A percentile compares a stretch with the other conserved stretches of the same genome.
Evolutionary conservation across 2,329 filamentous ascomycete species (phyloP).

Genomic region (Neofusicoccum sp.): DNA sequence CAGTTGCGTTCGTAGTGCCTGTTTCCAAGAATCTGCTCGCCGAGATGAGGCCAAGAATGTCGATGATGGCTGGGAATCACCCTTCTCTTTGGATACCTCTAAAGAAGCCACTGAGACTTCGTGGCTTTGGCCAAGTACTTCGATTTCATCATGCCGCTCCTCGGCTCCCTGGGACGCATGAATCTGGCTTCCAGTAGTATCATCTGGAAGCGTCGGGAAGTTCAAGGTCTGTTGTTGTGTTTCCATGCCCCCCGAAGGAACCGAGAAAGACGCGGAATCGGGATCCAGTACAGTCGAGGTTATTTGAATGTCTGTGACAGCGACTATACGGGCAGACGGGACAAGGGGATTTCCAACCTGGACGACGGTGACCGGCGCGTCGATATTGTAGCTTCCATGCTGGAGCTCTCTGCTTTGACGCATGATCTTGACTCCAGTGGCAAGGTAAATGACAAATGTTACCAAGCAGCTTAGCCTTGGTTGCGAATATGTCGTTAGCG

Average conservation of each 20-base stretch:
- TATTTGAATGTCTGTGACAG: conserved; percentile 62
- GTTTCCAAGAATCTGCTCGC: too few relatives aligned
- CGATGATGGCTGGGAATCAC: too few relatives aligned
- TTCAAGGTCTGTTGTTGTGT: background rate
- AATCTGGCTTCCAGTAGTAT: too few relatives aligned
- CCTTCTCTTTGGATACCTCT: too few relatives aligned
- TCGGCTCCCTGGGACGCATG: too few relatives aligned
- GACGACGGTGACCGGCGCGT: conserved; percentile 8
- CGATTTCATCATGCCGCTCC: too few relatives aligned
- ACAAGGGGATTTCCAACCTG: conserved; percentile 46
- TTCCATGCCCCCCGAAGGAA: background rate
- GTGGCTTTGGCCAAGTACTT: too few relatives aligned
- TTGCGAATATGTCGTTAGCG: too few relatives aligned
- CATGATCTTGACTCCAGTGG: conserved; percentile 65
- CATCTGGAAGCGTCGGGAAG: too few relatives aligned
- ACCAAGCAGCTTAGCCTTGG: conserved; percentile 42
- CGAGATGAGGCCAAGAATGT: too few relatives aligned
- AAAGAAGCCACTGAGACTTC: too few relatives aligned
- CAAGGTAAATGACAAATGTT: conserved; percentile 65
- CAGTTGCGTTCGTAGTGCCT: too few relatives aligned
- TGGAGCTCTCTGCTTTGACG: conserved; percentile 59
- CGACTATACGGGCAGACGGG: conserved; percentile 41
- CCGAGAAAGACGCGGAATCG: background rate
- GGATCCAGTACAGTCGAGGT: conserved; percentile 31
- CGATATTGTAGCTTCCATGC: conserved; percentile 22